Evolutionary conservation across 2,329 filamentous ascomycete species (phyloP), one percentile per base, ranked within the genome.

Genomic region (Apiospora rasikravindrae): DNA sequence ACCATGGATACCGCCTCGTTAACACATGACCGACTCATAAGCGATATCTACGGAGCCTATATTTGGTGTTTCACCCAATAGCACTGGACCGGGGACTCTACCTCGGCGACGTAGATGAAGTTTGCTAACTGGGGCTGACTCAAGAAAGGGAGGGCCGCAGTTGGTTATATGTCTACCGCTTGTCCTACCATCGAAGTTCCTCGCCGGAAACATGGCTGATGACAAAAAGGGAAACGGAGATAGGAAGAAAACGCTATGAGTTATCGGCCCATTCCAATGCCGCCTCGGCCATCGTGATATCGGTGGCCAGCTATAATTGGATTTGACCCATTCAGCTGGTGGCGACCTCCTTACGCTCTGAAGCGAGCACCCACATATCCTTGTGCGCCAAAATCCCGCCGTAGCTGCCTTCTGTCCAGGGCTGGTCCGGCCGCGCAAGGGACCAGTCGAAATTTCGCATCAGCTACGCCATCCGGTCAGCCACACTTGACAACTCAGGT

Each of bases 361-460:
- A 64, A 64, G 19, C 57, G 33, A 64, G 57, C 57, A 64, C 57
- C 57, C 57, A 64, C 57, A 64, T 64, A 14, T 64, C 57, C 33
- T 40, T 64, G 57, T 64, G 57, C 57, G 33, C 57, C 57, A 64
- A 64, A 33, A 64, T 19, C 57, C 57, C 57, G 57, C 57, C 57
- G n/a, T 13, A 64, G 57, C 57, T 64, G 57, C 29, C 57, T 40
- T 64, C 57, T 10, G 33, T 69, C 68, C 68, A 69, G 3, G 73
- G 73, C 14, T 70, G 22, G 29, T 29, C 51, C 10, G 73, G 69
- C 14, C 69, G 49, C 29, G 71, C 44, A 22, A 74, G 69, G 7
- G 67, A 57, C 44, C 70, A 74, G 49, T 72, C 69, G 16, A 72
- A 74, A 37, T 72, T 42, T 24, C 73, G 69, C 37, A 74, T 47